Percentiles rank a stretch among this genome's conserved stretches.
Evolutionary conservation across 2,329 filamentous ascomycete species (phyloP).

Genomic region (Hymenotorrendiella dingleyae): DNA sequence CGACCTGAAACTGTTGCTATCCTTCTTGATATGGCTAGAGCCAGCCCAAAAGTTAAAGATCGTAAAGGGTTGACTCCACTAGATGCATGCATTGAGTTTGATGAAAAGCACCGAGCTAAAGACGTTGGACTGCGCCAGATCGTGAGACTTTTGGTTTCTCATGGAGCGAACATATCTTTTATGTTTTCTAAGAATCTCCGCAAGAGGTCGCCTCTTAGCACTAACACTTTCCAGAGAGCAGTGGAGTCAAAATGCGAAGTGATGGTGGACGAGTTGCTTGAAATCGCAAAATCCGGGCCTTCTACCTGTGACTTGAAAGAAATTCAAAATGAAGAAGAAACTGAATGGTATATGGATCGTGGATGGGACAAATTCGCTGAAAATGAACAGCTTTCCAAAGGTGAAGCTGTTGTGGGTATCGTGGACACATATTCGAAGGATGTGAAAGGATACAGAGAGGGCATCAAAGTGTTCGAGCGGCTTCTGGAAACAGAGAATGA

Average conservation of each 20-base stretch:
- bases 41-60: slow-evolving; percentile 8
- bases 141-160: slow-evolving; percentile 7
- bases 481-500: slow-evolving; percentile 7
- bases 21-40: slow-evolving; percentile 6
- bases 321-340: neutral
- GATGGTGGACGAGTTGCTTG: slow-evolving; percentile 10
- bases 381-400: no score
- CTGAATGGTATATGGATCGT: neutral
- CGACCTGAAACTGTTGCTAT: slow-evolving; percentile 10
- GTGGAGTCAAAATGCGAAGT: slow-evolving; percentile 6
- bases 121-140: slow-evolving; percentile 8
- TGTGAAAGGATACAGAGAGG: no score
- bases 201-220: neutral
- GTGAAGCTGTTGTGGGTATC: no score
- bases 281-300: neutral
- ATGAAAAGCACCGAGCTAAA: slow-evolving; percentile 4
- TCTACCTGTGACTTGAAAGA: neutral
- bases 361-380: neutral
- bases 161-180: slow-evolving; percentile 11
- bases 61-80: neutral
- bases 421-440: no score
- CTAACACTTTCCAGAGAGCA: slow-evolving; percentile 1
- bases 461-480: slow-evolving; percentile 4
- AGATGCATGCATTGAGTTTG: slow-evolving; percentile 8
- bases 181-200: neutral